Evolutionary conservation across 179 eudicot species (phyloP).

Genomic region (Patellifolia procumbens): DNA sequence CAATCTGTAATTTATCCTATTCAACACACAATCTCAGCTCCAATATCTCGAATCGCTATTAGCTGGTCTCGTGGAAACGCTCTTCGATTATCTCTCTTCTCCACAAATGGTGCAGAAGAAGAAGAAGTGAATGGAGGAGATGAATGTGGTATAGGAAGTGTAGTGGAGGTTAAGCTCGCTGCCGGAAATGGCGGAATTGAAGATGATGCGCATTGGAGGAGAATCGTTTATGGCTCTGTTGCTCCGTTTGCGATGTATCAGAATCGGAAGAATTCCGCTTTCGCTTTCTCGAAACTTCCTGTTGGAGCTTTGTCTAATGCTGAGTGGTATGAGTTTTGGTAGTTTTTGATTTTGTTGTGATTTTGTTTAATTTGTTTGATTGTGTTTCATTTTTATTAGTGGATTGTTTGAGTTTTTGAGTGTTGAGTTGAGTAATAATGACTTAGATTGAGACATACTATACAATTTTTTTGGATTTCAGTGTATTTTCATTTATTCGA

Average conservation of each 20-base stretch:
- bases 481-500: background rate
- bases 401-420: too few relatives aligned
- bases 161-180: conserved; percentile 64
- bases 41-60: conserved; percentile 70
- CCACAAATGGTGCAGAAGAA: conserved; percentile 24
- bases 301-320: conserved; percentile 32
- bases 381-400: background rate
- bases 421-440: too few relatives aligned
- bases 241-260: conserved; percentile 82
- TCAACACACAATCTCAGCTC: conserved; percentile 61
- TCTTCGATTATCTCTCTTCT: conserved; percentile 72
- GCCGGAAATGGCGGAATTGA: conserved; percentile 44
- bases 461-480: background rate
- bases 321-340: conserved; percentile 49
- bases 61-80: conserved; percentile 86
- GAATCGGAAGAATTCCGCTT: conserved; percentile 58
- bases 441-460: too few relatives aligned
- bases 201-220: conserved; percentile 66
- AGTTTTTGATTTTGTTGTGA: background rate
- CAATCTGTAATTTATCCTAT: conserved; percentile 48
- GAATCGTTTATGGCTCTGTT: conserved; percentile 77
- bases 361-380: background rate
- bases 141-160: conserved; percentile 43
- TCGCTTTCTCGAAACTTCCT: conserved; percentile 37
- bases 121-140: conserved; percentile 31